phyloP scores from a whole-genome alignment of 768 basidiomycete genomes.

The Naganishia antarctica region DNA sequence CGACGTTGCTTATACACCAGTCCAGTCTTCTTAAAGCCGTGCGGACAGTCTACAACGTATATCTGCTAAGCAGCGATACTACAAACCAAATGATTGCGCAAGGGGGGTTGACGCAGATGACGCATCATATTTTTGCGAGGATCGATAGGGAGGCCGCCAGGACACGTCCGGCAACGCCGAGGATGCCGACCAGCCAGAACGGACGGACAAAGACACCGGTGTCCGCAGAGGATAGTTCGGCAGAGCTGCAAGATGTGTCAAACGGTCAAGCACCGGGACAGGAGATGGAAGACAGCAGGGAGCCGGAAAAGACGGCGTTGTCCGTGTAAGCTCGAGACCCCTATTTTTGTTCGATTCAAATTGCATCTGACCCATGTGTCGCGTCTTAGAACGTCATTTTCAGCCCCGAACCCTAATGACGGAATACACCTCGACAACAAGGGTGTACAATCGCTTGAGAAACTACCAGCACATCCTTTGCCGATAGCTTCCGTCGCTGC shows the following conservation, averaged over 20 bases:
- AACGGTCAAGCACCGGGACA: background rate
- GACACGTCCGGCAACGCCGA: constrained; percentile 7
- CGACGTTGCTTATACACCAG: constrained; percentile 72
- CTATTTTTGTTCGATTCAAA: background rate
- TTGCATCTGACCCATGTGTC: background rate
- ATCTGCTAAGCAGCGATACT: constrained; percentile 78
- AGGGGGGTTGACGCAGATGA: constrained; percentile 95
- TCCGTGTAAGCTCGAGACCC: constrained; percentile 27
- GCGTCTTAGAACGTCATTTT: constrained; percentile 41
- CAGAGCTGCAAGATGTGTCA: background rate
- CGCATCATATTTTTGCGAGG: constrained; percentile 88
- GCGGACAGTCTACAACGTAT: constrained; percentile 96
- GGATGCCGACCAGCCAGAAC: constrained; percentile 4
- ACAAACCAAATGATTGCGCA: constrained; percentile 98
- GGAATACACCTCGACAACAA: constrained; percentile 35
- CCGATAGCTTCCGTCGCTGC: constrained; percentile 5
- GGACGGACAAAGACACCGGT: constrained; percentile 5
- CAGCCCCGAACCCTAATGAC: constrained; percentile 48
- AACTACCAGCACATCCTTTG: constrained; percentile 1
- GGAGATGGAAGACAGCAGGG: constrained; percentile 11
- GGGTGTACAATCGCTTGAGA: constrained; percentile 24
- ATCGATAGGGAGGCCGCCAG: constrained; percentile 32
- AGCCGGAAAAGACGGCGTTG: constrained; percentile 28
- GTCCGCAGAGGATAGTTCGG: background rate
- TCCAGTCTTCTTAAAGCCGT: constrained; percentile 93